Base-by-base conservation (phyloP, 148 eudicot genomes). In the Chenopodium suecicum region DNA sequence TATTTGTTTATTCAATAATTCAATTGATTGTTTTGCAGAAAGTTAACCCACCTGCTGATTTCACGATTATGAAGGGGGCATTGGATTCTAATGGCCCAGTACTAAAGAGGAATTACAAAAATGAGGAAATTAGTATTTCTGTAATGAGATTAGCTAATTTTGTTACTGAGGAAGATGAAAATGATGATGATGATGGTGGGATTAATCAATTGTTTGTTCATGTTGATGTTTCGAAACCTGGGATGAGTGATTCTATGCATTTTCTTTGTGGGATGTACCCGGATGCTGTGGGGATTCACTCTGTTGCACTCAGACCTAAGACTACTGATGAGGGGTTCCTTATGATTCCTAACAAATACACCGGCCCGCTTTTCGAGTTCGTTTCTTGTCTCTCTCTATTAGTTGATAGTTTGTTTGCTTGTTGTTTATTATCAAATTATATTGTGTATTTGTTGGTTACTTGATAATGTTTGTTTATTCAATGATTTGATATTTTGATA, bases 211-310 rank as follows among this genome's bases (percentile, higher is more conserved):
- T 93, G 86, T 94, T 93, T 80, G 87, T 95, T 86, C 95, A 95
- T 79, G 88, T 92, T 73, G 95, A 90, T 84, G 87, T 95, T 46
- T 83, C 91, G 13, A 95, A 93, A 86, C 94, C 90, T 60, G 90
- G 89, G 37, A 86, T 86, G 81, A 77, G 80, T 14, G 78, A 90
- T 19, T 85, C 92, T 56, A 70, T 95, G 89, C 94, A 90, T 83
- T 89, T 95, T 67, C 94, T 95, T 23, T 95, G 98, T 67, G 98
- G 98, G 32, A 81, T 95, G 86, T 95, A 93, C 74, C 99, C 98
- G 2, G 98, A 95, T 88, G 98, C 98, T 9, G 73, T 93, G 78
- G 98, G 98, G 62, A 91, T 95, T 81, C 98, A 95, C 50, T 95
- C 98, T 27, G 91, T 95, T 84, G 85, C 98, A n/a, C 76, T 92